Base-by-base conservation (phyloP, 2,329 filamentous ascomycete species). In the Fusarium nisikadoi region DNA sequence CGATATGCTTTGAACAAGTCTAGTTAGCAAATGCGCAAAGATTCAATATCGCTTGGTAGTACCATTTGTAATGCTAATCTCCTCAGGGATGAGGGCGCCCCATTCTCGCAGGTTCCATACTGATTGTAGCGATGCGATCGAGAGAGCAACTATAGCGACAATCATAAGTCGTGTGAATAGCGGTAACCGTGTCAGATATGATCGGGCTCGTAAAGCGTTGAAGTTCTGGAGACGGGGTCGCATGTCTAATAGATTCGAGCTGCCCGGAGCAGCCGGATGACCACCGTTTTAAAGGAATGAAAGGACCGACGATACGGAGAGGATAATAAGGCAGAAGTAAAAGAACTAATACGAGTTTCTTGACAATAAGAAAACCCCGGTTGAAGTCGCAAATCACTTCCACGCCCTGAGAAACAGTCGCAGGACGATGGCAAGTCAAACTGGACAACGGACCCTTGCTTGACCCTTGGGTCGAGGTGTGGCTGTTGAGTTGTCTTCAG, bases 181-280 rank as follows among this genome's bases (percentile, higher is more conserved):
- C 39, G 96, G 95, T n/a, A 98, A 86, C 53, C 94, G 91, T 67
- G 93, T 86, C 73, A 97, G 78, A 80, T 97, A 98, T 13, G 93
- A 93, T 73, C 94, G 92, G 76, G 94, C 87, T 75, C 94, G 90
- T 68, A 87, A 82, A 36, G 92, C 89, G 82, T 91, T 95, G 82
- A 97, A 91, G 63, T 75, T 77, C 57, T 77, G 79, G 39, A 81
- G 73, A 67, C 75, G 77, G 55, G 80, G 78, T 50, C 71, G 71
- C 78, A 81, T 81, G 65, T 67, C 70, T 74, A 73, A 60, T 69
- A 59, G 72, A 68, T 65, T 76, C 59, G 55, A 41, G 65, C 67
- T 68, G 70, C 66, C 68, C 75, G 73, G 73, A 75, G 73, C 66
- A 66, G 69, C 68, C 75, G 75, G 76, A 62, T 65, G 53, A 55